Evolutionary conservation across 176 grass and related monocot species (phyloP), one percentile per base, ranked within the genome.

Genomic region (Sorghum bicolor): DNA sequence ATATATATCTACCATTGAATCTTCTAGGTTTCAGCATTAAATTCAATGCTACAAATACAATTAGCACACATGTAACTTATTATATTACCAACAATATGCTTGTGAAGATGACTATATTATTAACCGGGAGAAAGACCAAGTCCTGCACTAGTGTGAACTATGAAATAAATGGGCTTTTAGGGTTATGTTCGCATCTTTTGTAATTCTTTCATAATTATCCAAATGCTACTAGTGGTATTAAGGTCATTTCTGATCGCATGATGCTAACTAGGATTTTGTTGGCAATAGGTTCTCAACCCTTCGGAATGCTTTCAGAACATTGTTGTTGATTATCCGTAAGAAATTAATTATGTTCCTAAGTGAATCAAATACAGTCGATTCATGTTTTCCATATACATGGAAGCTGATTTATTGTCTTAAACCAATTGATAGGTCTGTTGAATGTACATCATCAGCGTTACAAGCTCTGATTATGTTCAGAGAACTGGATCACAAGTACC

Each of bases 261-360:
- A 43, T 2, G 11, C 5, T 87, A 82, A 87, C 15, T 0, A 63
- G 1, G 10, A 3, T 4, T 79, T 71, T 76, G 17, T 55, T 75
- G 4, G 9, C 15, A 13, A 44, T 66, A 86, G 88, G 20, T 82
- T 83, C 67, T 90, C 36, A 90, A 90, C 17, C 83, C 88, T 79
- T 90, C 79, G 1, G 88, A 90, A 45, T 75, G 8, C 30, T 86
- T 90, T 80, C 5, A 14, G 0, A 78, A 90, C 6, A 73, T 90
- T 66, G 8, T 90, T n/a, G 60, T 86, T 1, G 84, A 90, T 28
- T 68, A 90, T 80, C 84, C 79, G 84, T 90, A 83, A 90, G 88
- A 22, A 17, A 32, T 10, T 3, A 68, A 64, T 6, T 14, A 79
- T 33, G 0, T 17, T 69, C 5, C 36, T 60, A 0, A 6, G 36